phyloP scores from a whole-genome alignment of 1,139 yeast species.

The Geotrichum aggregatum region DNA sequence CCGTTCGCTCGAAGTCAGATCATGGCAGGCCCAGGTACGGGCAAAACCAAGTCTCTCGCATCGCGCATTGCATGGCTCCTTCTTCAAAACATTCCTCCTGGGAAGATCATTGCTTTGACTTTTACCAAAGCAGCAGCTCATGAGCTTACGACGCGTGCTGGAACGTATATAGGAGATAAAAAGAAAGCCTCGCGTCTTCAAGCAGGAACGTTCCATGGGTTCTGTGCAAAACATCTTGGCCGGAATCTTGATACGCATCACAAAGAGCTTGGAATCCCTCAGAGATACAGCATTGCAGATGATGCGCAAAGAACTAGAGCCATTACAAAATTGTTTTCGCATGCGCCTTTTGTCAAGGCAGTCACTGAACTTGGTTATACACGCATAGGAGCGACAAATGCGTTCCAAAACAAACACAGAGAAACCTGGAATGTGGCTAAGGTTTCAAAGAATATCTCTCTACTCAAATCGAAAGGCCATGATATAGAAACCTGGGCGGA shows the following conservation, averaged over 20 bases:
- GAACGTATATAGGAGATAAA: slow-evolving; percentile 21
- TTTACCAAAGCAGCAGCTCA: slow-evolving; percentile 87
- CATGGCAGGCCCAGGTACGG: slow-evolving; percentile 88
- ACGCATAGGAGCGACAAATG: neutral
- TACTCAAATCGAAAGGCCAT: slow-evolving; percentile 12
- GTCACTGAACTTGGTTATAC: neutral
- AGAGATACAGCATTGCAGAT: slow-evolving; percentile 54
- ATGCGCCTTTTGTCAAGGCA: neutral
- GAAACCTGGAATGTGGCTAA: neutral
- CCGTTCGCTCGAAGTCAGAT: slow-evolving; percentile 58
- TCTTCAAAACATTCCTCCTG: slow-evolving; percentile 50
- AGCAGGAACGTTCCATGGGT: slow-evolving; percentile 84
- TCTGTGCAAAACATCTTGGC: slow-evolving; percentile 63
- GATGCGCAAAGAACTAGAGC: slow-evolving; percentile 58
- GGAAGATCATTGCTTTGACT: slow-evolving; percentile 72
- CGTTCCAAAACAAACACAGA: neutral
- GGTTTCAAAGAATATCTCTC: neutral
- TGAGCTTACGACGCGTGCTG: slow-evolving; percentile 68
- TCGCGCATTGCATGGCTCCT: slow-evolving; percentile 72
- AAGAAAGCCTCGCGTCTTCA: slow-evolving; percentile 44
- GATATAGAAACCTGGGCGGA: slow-evolving; percentile 10
- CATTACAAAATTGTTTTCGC: slow-evolving; percentile 33
- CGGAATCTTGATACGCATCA: slow-evolving; percentile 55
- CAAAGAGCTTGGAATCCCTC: slow-evolving; percentile 43
- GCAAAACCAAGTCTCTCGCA: slow-evolving; percentile 74